Conservation (phyloP, 352 stramenopile genomes). For the Blastocystis sp. region DNA sequence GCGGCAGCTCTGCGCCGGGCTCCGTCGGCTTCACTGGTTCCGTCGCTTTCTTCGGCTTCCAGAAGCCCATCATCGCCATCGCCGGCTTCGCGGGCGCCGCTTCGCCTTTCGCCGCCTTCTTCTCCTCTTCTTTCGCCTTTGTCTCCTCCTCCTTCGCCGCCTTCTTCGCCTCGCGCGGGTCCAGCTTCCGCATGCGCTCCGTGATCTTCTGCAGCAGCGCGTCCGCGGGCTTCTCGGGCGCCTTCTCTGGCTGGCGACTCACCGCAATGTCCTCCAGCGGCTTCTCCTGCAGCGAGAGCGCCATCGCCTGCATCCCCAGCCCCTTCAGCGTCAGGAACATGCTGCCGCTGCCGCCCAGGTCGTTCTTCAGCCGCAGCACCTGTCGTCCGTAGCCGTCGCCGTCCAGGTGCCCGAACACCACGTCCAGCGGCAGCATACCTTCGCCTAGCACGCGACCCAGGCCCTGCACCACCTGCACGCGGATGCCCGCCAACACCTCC, state of each 20-base stretch:
- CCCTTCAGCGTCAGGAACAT: slow-evolving; percentile 41
- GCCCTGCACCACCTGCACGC: slow-evolving; percentile 21
- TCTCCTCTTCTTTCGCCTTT: neutral
- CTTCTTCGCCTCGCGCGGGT: neutral
- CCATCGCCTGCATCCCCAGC: neutral
- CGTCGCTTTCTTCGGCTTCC: neutral
- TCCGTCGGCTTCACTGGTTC: neutral
- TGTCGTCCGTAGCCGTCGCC: slow-evolving; percentile 2
- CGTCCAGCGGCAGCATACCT: slow-evolving; percentile 32
- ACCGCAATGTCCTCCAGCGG: slow-evolving; percentile 40
- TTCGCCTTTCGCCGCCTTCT: neutral
- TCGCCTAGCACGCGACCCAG: neutral
- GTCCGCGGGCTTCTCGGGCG: neutral
- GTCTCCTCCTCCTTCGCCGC: neutral
- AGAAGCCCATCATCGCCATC: neutral
- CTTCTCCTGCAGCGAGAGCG: neutral
- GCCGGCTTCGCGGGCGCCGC: neutral
- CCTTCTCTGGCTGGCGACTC: slow-evolving; percentile 9
- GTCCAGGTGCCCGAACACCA: slow-evolving; percentile 13
- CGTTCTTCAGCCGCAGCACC: slow-evolving; percentile 19
- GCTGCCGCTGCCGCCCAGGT: neutral
- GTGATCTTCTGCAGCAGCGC: neutral
- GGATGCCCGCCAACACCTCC: neutral
- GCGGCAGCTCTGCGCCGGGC: too few species aligned
- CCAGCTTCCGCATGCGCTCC: neutral